Base-by-base conservation (phyloP, 2,329 filamentous ascomycete species). In the Spiromastix sp. region DNA sequence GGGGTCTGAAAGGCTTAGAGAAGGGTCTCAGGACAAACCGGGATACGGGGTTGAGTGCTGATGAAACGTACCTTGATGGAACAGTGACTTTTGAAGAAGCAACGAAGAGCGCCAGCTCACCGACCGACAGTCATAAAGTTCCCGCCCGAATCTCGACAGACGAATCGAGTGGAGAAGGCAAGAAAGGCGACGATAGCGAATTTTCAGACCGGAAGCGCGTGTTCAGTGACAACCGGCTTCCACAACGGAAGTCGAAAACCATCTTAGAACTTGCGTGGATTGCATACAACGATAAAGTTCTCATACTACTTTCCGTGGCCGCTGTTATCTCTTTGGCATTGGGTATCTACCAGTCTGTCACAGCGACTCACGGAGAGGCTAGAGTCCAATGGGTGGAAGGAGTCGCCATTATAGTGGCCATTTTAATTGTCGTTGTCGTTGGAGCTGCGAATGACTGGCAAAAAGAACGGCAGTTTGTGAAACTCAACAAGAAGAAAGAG, bases 281-380 rank as follows among this genome's bases (percentile, higher is more conserved):
- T 48, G 81, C 81, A 1, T 85, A 84, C 60, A 85, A 86, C 51
- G 82, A 87, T 58, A 87, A 86, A 49, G 76, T 87, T 8, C 63
- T 85, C 34, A 81, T 85, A 36, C 61, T 85, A 4, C 65, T 85
- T 39, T 80, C 79, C 1, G 66, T 77, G 13, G 81, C 81, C 5
- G 82, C 81, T 1, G 65, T 73, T n/a, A 75, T 87, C 22, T 85
- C 82, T 2, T 65, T 87, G 17, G 77, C 75, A 1, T 71, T 87
- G 26, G 82, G 82, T 30, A 72, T 86, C 2, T 85, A 85, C 48
- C 78, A 86, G 49, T 77, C 79, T 1, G 68, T 80, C 33, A 74
- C 69, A n/a, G 67, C 70, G 2, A 49, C 62, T n/a, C 63, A 69
- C 30, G 57, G 51, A 33, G 57, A 61, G 48, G 63, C 42, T 37